Base-by-base conservation (phyloP, 371 early-diverging fungal species). In the Massospora cicadina region DNA sequence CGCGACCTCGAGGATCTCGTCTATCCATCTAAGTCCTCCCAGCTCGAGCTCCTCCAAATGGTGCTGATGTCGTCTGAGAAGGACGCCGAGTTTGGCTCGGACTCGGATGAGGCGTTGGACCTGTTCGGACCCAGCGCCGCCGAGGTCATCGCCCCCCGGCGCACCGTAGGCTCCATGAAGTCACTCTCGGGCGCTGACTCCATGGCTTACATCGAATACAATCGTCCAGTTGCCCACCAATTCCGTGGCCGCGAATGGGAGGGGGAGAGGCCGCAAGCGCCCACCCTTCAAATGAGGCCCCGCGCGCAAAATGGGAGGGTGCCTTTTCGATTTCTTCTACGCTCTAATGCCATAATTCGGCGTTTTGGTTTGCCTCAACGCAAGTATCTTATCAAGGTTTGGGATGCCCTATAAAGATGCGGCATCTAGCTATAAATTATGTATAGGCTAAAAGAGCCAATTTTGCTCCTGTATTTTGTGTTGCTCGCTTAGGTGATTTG, bases 141-240 rank as follows among this genome's bases (percentile, higher is more conserved):
- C 3, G 30, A 59, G 55, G 62, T 65, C 5, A 60, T 54, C 54
- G 64, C 65, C 0, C 71, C 68, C 27, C 69, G 64, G 55, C 71
- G 79, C 7, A 75, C 75, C 21, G 74, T 77, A 0, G 84, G 85
- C n/a, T 82, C 80, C 0, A 73, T 92, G 69, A 86, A 81, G 71
- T 83, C 88, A 25, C 74, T 94, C 65, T 86, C 89, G 21, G 97
- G 97, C 32, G 95, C 84, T 1, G 93, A 94, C 69, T 81, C 83
- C 64, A 95, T 97, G 94, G 95, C 95, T 0, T 97, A 97, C 65
- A 75, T 91, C 58, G 95, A 97, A 71, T 82, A 83, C 31, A 74
- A 70, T 55, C 67, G 64, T 23, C 29, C 65, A 13, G 21, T 43
- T 69, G 67, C 33, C 67, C 0, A 67, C 68, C n/a, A 67, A 33